A percentile compares a stretch with the other conserved stretches of the same genome.
Evolutionary conservation across 2,329 filamentous ascomycete species (phyloP).

Genomic region (Zarea fungicola): DNA sequence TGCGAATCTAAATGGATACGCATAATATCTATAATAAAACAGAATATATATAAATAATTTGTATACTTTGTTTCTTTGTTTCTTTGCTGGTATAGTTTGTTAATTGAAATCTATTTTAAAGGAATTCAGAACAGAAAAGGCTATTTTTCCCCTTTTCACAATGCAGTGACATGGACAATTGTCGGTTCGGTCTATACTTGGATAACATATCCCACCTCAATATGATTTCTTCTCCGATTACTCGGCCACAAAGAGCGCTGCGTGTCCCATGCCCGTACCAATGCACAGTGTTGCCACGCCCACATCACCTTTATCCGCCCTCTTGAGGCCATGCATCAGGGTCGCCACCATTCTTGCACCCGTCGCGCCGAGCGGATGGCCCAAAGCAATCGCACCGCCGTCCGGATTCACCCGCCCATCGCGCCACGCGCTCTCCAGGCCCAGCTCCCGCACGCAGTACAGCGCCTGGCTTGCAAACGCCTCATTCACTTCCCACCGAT

Average conservation of each 20-base stretch:
- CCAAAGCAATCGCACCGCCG: conserved; percentile 89
- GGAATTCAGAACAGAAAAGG: too few species aligned
- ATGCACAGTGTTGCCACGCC: conserved; percentile 91
- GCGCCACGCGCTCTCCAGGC: conserved; percentile 57
- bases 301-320: conserved; percentile 60
- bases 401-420: conserved; percentile 78
- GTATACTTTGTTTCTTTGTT: not conserved
- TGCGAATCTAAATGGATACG: not conserved
- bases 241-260: conserved; percentile 61
- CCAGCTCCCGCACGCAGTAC: conserved; percentile 67
- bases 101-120: too few species aligned
- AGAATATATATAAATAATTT: not conserved
- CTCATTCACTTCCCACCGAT: conserved; percentile 93
- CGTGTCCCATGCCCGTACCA: conserved; percentile 76
- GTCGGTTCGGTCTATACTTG: not conserved
- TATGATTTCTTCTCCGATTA: conserved; percentile 42
- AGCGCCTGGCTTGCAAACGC: conserved; percentile 62
- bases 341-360: conserved; percentile 76
- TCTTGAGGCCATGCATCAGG: conserved; percentile 60
- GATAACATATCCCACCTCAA: not conserved
- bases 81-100: too few species aligned
- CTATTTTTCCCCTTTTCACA: not conserved
- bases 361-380: conserved; percentile 86
- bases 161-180: too few species aligned
- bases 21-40: too few species aligned